A percentile compares a stretch with the other conserved stretches of the same genome.
Evolutionary conservation across 257 asterid genomes (phyloP).

Genomic region (Salvia hispanica): DNA sequence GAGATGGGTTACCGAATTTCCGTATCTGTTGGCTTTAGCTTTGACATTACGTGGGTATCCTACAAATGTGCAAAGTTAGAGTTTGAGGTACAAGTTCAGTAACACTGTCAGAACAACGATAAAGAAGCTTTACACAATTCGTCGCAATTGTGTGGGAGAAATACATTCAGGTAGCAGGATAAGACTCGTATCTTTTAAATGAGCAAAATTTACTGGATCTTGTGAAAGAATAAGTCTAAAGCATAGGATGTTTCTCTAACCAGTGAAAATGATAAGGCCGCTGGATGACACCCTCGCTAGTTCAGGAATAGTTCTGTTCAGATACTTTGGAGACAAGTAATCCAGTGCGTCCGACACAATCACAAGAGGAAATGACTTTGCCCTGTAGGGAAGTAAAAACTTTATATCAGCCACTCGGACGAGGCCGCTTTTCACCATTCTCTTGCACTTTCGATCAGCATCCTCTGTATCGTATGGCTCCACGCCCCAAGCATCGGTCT

Average conservation of each 20-base stretch:
- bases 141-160: too few species aligned
- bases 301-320: conserved; percentile 45
- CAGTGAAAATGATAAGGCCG: conserved; percentile 45
- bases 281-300: conserved; percentile 45
- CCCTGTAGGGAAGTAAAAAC: conserved; percentile 45
- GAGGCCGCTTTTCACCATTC: conserved; percentile 41
- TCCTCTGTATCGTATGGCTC: conserved; percentile 52
- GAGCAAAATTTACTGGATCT: too few species aligned
- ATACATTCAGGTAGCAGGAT: too few species aligned
- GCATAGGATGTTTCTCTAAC: conserved; percentile 26
- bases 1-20: conserved; percentile 53
- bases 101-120: not conserved
- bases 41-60: conserved; percentile 56
- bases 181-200: too few species aligned
- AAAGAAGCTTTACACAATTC: not conserved
- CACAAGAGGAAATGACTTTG: conserved; percentile 48
- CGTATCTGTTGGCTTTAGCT: conserved; percentile 47
- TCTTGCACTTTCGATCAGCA: conserved; percentile 41
- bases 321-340: conserved; percentile 47
- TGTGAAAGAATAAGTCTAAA: not conserved
- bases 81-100: not conserved
- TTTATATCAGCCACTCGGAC: conserved; percentile 45
- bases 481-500: conserved; percentile 48
- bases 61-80: conserved; percentile 29
- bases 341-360: conserved; percentile 43